Conservation (phyloP, 768 basidiomycete genomes). For the Pulveroboletus sp. region DNA sequence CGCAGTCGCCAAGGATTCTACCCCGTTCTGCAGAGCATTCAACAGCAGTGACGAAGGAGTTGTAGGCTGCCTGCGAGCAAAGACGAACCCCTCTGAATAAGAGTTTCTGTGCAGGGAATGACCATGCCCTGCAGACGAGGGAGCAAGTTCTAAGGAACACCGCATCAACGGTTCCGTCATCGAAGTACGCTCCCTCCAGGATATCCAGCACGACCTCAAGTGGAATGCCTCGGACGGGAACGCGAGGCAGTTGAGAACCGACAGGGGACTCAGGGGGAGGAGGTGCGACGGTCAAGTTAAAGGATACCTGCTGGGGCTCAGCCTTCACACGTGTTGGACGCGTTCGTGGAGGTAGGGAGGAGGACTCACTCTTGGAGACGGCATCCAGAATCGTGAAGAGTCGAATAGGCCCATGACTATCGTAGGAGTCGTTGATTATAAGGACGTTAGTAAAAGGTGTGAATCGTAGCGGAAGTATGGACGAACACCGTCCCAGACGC, state of each 20-base stretch:
- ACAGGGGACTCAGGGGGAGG: constrained; percentile 20
- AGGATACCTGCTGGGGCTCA: constrained; percentile 36
- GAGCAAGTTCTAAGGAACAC: constrained; percentile 50
- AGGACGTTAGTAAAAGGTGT: constrained; percentile 15
- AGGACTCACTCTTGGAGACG: constrained; percentile 25
- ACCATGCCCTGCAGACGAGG: constrained; percentile 67
- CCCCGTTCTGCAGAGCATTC: constrained; percentile 46
- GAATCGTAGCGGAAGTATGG: constrained; percentile 15
- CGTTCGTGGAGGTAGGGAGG: neutral
- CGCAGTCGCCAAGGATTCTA: constrained; percentile 48
- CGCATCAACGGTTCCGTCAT: constrained; percentile 35
- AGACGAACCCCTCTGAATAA: constrained; percentile 58
- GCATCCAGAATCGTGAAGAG: constrained; percentile 19
- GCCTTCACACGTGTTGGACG: constrained; percentile 22
- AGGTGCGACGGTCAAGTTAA: constrained; percentile 34
- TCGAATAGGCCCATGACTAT: constrained; percentile 26
- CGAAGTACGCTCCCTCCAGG: constrained; percentile 52
- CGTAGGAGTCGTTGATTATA: constrained; percentile 22
- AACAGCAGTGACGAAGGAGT: constrained; percentile 51
- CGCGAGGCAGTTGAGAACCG: constrained; percentile 15
- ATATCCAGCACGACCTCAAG: constrained; percentile 61
- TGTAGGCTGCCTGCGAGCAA: constrained; percentile 48
- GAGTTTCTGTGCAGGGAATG: constrained; percentile 56
- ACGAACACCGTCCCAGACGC: constrained; percentile 23
- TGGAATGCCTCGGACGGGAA: constrained; percentile 41